Evolutionary conservation across 305 asterid genomes (phyloP), one percentile per base, ranked within the genome.

Genomic region (Fraxinus floribunda): DNA sequence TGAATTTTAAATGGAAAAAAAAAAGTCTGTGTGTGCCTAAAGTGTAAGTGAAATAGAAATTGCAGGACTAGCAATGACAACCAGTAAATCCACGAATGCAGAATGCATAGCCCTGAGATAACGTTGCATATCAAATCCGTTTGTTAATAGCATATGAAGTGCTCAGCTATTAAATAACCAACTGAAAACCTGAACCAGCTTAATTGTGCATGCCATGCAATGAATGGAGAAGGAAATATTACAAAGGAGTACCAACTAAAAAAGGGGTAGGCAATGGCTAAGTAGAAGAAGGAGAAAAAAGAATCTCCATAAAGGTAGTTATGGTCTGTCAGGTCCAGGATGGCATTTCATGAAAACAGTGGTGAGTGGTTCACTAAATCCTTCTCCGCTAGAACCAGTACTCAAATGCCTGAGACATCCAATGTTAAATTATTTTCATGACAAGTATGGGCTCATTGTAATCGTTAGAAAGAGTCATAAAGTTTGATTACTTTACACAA

Each of bases 211-310:
- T 10, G 16, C 16, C 4, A 10, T 10, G 52, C 52, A 2, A 3
- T 46, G 57, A 46, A 46, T 0, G 57, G 57, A 11, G 11, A 16
- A 55, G 64, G 2, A 55, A 55, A 55, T 44, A 44, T 44, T 11
- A 55, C 6, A 55, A 2, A 55, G 26, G 8, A n/a, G 24, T 55
- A n/a, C 66, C 66, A 46, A 55, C 9, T 6, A 1, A 7, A 60
- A 38, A 34, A 75, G 7, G 11, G 68, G 35, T 36, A 62, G 80
- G 49, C 15, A 55, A 55, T 55, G 71, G 30, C 86, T 82, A 88
- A 79, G 34, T 73, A 68, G 90, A 62, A 4, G 93, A 81, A 60
- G 88, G 66, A 75, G 95, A 80, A 81, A 97, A 88, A 78, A 90
- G 91, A 32, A 91, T 90, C 90, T 94, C 94, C 90, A 13, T 46